A percentile compares a stretch with the other conserved stretches of the same genome.
phyloP scores from a whole-genome alignment of 1,284 basidiomycete genomes.

The Papiliotrema terrestris region DNA sequence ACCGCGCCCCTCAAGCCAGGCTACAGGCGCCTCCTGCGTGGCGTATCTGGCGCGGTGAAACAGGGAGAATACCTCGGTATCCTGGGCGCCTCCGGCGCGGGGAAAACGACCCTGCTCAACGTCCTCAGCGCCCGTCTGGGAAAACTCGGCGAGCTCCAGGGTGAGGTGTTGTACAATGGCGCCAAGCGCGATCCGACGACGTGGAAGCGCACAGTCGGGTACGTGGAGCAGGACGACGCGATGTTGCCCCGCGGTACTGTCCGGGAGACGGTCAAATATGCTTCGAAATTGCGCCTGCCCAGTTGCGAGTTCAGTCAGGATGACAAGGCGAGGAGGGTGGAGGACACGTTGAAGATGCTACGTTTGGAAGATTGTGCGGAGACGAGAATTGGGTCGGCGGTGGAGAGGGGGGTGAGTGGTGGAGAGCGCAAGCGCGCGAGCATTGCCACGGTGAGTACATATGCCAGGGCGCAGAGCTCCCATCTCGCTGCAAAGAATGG shows the following conservation, averaged over 20 bases:
- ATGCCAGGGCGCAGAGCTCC: too few relatives aligned
- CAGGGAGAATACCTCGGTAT: constrained; percentile 9
- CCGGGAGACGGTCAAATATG: constrained; percentile 4
- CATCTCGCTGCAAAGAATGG: too few relatives aligned
- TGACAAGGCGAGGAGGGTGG: constrained; percentile 3
- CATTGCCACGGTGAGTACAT: constrained; percentile 7
- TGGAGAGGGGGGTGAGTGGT: constrained; percentile 9
- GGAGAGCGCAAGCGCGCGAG: constrained; percentile 11
- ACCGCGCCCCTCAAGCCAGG: not conserved
- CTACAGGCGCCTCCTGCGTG: not conserved
- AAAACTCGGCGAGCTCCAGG: not conserved
- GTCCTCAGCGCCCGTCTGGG: constrained; percentile 5
- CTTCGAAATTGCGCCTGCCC: constrained; percentile 7
- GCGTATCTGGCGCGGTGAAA: not conserved
- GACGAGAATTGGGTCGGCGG: constrained; percentile 1
- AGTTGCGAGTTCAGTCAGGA: not conserved
- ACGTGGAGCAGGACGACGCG: constrained; percentile 8
- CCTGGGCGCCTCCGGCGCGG: not conserved
- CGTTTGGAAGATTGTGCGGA: constrained; percentile 6
- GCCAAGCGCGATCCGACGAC: not conserved
- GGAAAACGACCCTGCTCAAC: constrained; percentile 9
- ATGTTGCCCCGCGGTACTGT: constrained; percentile 4
- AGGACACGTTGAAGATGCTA: constrained; percentile 6
- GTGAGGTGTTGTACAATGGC: constrained; percentile 3
- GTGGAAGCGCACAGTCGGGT: constrained; percentile 8